Base-by-base conservation (phyloP, 2,329 filamentous ascomycete genomes). In the Zymoseptoria ardabiliae region DNA sequence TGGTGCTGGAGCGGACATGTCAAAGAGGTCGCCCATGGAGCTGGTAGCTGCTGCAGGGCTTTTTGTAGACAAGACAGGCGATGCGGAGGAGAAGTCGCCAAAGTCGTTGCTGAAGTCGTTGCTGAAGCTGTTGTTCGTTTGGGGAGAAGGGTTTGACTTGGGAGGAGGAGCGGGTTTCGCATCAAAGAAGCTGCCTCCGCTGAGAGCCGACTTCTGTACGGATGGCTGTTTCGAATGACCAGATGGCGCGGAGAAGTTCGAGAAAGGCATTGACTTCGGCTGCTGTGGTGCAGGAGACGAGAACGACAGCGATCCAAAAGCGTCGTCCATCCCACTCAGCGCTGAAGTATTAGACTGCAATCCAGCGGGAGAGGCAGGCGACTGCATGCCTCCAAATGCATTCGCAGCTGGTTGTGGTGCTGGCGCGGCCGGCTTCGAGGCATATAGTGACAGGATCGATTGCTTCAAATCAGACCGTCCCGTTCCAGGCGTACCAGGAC, bases 391-490 rank as follows among this genome's bases (percentile, higher is more conserved):
- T 19, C 88, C 85, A 68, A 92, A 89, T 51, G 58, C 25, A 81
- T 79, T 48, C 22, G 65, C 61, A 50, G 65, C 56, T 57, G 66
- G 61, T 28, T 75, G 72, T 45, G 77, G 71, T 58, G 81, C 77
- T 50, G 80, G 76, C 9, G 84, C 79, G 67, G 89, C 88, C n/a
- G 90, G 85, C 70, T 91, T 89, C 7, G 90, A 89, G 10, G 92
- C 91, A 72, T 99, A 99, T 17, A 99, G 82, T 7, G 94, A 99
- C 54, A 99, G 78, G 61, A 99, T 99, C 2, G 93, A 97, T 75
- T 97, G 93, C 76, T 99, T 99, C 61, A 99, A 79, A 72, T 99
- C 94, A 2, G 93, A 92, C 62, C 94, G 83, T 52, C 91, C 95
- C 67, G 89, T 86, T 19, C 79, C 79, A 2, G 81, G 73, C 4